Evolutionary conservation across 2,329 filamentous ascomycete species (phyloP).

Genomic region (Alternaria ventricosa): DNA sequence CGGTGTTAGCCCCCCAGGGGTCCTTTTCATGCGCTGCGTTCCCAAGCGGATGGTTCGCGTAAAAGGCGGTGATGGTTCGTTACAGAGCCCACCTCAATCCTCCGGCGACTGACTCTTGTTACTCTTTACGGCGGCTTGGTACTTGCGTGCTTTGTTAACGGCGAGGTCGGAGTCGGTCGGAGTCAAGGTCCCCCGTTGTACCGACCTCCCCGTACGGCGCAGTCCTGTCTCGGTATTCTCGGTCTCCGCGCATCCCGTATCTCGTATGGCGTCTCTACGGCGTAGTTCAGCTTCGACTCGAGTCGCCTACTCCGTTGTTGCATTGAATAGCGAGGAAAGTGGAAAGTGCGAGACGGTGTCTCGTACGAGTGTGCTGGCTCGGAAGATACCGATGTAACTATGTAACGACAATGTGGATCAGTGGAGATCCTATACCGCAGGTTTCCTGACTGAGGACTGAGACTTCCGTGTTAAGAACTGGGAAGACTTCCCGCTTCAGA

Average conservation of each 20-base stretch:
- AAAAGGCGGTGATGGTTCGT: neutral
- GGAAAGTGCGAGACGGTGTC: neutral
- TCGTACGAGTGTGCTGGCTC: neutral
- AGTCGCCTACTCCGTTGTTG: neutral
- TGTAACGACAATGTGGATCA: neutral
- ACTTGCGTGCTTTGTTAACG: neutral
- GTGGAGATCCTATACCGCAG: neutral
- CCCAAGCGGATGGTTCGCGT: neutral
- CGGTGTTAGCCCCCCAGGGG: neutral
- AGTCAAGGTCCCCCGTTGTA: neutral
- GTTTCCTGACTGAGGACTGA: too few species aligned
- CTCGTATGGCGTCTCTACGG: neutral
- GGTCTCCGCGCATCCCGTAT: neutral
- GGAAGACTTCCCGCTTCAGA: neutral
- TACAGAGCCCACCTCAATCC: neutral
- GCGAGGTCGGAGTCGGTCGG: neutral
- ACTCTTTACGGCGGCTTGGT: neutral
- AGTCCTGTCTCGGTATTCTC: neutral
- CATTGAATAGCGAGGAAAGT: neutral
- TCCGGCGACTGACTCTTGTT: neutral
- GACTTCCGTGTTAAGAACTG: neutral
- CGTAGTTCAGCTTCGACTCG: neutral
- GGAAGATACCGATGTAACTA: neutral
- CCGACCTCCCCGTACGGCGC: neutral
- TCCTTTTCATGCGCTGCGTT: neutral